phyloP scores from a whole-genome alignment of 495 filamentous ascomycete species.

The Penicillium tannophilum region DNA sequence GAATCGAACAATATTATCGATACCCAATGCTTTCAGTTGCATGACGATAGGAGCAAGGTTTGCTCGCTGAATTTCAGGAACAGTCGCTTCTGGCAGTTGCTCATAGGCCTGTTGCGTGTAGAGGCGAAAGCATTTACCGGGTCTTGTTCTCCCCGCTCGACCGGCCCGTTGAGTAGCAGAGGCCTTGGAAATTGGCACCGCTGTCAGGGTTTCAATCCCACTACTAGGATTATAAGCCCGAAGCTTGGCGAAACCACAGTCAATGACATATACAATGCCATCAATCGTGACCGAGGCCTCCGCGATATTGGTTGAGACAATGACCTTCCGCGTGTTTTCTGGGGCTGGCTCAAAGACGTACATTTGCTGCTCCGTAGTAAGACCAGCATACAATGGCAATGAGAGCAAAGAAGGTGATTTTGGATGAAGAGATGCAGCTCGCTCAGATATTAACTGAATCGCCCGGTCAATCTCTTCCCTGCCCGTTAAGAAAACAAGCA shows the following conservation, averaged over 20 bases:
- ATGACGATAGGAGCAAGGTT: conserved; percentile 90
- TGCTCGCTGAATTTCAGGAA: conserved; percentile 91
- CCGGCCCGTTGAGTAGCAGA: conserved; percentile 92
- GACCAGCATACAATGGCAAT: conserved; percentile 84
- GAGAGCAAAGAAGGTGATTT: conserved; percentile 70
- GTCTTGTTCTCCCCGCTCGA: conserved; percentile 85
- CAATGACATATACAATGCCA: conserved; percentile 89
- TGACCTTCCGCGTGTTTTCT: conserved; percentile 84
- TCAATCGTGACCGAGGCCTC: conserved; percentile 95
- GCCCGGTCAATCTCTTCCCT: conserved; percentile 90
- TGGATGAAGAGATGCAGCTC: conserved; percentile 71
- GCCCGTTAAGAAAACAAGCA: conserved; percentile 90
- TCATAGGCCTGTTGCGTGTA: conserved; percentile 81
- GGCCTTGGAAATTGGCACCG: conserved; percentile 85
- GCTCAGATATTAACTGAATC: conserved; percentile 77
- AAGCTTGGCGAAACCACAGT: conserved; percentile 90
- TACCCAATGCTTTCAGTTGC: conserved; percentile 93
- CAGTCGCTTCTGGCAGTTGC: conserved; percentile 68
- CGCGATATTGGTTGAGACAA: conserved; percentile 94
- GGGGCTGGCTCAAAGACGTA: conserved; percentile 89
- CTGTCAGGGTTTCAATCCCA: conserved; percentile 91
- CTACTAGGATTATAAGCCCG: conserved; percentile 84
- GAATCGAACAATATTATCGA: conserved; percentile 93
- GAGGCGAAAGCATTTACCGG: conserved; percentile 93
- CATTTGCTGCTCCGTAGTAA: conserved; percentile 88